Percentiles rank a stretch among this genome's conserved stretches.
phyloP scores from a whole-genome alignment of 306 rosid species.

The Coriaria nepalensis region DNA sequence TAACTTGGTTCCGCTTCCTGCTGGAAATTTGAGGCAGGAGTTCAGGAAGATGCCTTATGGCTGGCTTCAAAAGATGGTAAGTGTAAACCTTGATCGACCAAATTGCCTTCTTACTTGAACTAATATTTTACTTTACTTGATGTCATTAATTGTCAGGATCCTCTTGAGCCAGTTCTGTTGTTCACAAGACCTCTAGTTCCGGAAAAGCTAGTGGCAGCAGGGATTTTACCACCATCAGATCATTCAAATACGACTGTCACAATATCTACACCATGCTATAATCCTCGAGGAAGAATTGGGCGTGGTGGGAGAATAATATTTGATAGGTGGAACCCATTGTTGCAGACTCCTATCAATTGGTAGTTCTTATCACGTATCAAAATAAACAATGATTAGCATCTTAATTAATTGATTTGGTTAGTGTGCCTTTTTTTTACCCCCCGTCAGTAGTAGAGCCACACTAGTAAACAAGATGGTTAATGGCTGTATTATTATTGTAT shows the following conservation, averaged over 20 bases:
- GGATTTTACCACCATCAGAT: constrained; percentile 56
- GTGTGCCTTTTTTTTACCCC: not conserved
- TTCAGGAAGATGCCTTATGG: constrained; percentile 56
- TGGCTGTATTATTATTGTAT: too few species aligned
- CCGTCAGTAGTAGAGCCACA: too few species aligned
- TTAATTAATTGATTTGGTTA: constrained; percentile 31
- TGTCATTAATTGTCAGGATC: constrained; percentile 62
- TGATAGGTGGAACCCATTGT: constrained; percentile 78
- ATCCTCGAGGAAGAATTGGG: constrained; percentile 73
- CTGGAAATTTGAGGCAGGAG: constrained; percentile 55
- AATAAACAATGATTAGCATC: constrained; percentile 49
- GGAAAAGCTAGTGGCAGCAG: constrained; percentile 82
- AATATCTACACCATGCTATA: constrained; percentile 39
- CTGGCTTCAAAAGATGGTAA: constrained; percentile 95
- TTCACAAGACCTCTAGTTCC: constrained; percentile 80
- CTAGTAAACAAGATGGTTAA: too few species aligned
- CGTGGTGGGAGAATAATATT: constrained; percentile 91
- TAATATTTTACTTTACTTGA: constrained; percentile 10
- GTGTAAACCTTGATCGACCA: not conserved
- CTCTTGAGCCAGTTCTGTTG: constrained; percentile 77
- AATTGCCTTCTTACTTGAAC: not conserved
- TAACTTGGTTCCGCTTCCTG: constrained; percentile 37
- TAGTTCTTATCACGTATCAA: constrained; percentile 58
- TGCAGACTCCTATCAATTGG: constrained; percentile 82
- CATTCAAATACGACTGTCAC: constrained; percentile 31